These are phyloP conservation scores for Hydnomerulius pinastri DNA, from an alignment of 768 basidiomycete species.

Conservation along the genomic window DNA sequence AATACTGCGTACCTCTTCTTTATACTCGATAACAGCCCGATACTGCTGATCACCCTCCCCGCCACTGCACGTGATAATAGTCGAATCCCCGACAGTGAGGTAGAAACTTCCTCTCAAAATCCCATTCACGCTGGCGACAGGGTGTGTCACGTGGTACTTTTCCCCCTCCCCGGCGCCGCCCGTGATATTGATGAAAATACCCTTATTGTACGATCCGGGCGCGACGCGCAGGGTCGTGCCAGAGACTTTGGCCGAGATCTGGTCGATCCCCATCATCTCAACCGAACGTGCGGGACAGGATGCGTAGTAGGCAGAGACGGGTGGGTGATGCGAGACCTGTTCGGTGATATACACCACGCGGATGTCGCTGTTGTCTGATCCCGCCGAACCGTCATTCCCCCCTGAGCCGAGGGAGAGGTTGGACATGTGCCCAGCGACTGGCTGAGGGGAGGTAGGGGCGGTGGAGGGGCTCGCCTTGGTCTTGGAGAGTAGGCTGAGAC, in stretches of 20 bases:
- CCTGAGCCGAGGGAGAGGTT: conserved; percentile 54
- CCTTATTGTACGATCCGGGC: conserved; percentile 85
- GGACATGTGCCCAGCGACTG: conserved; percentile 57
- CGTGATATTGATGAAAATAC: conserved; percentile 79
- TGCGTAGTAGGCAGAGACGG: conserved; percentile 85
- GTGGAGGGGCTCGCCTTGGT: conserved; percentile 35
- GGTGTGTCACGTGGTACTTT: conserved; percentile 87
- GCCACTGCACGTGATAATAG: conserved; percentile 79
- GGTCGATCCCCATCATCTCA: conserved; percentile 82
- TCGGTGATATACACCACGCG: conserved; percentile 87
- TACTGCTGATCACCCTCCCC: conserved; percentile 62
- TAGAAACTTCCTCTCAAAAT: conserved; percentile 91
- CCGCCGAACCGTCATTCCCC: conserved; percentile 19
- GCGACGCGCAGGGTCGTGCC: conserved; percentile 82
- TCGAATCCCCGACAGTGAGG: conserved; percentile 79
- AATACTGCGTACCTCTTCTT: conserved; percentile 79
- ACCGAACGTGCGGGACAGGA: conserved; percentile 71
- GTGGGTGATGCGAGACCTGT: conserved; percentile 97
- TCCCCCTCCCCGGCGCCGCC: conserved; percentile 78
- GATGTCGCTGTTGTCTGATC: conserved; percentile 37
- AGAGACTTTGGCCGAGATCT: conserved; percentile 90
- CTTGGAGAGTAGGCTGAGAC: conserved; percentile 57
- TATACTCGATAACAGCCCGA: conserved; percentile 88
- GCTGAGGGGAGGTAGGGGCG: conserved; percentile 49
- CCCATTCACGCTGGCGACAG: conserved; percentile 87